phyloP scores from a whole-genome alignment of 306 rosid genomes.

The Glycine soja region DNA sequence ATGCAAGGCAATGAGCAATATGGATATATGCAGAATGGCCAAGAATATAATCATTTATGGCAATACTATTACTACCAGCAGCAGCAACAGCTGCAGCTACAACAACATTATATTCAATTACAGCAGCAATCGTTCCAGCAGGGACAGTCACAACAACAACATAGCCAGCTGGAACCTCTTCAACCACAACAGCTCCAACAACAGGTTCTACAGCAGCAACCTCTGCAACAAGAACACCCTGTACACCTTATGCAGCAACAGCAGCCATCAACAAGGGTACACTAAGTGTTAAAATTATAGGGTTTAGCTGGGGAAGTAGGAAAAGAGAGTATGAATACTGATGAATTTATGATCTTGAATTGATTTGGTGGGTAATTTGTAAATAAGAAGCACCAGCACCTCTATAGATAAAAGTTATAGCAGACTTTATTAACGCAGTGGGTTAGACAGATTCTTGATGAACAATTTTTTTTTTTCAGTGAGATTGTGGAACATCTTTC shows the following conservation, averaged over 20 bases:
- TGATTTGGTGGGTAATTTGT: neutral
- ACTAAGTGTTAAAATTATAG: slow-evolving; percentile 28
- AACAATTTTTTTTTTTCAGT: slow-evolving; percentile 26
- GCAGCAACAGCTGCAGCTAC: slow-evolving; percentile 64
- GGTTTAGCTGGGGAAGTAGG: neutral
- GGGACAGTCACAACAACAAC: slow-evolving; percentile 57
- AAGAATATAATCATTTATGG: slow-evolving; percentile 79
- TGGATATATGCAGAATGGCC: slow-evolving; percentile 62
- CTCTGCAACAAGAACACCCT: slow-evolving; percentile 58
- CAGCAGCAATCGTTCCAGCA: slow-evolving; percentile 58
- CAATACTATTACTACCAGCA: slow-evolving; percentile 87
- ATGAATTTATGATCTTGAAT: slow-evolving; percentile 19
- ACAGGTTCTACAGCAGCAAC: slow-evolving; percentile 50
- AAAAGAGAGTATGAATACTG: slow-evolving; percentile 1
- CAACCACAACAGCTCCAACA: slow-evolving; percentile 58
- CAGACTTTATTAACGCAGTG: slow-evolving; percentile 21
- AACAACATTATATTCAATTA: slow-evolving; percentile 57
- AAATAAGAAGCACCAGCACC: slow-evolving; percentile 6
- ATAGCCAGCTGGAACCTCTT: slow-evolving; percentile 55
- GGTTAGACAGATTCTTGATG: slow-evolving; percentile 5
- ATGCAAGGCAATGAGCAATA: slow-evolving; percentile 62
- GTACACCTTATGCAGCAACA: slow-evolving; percentile 50
- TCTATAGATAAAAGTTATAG: slow-evolving; percentile 12
- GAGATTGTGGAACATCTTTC: slow-evolving; percentile 18
- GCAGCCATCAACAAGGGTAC: slow-evolving; percentile 54